phyloP scores from a whole-genome alignment of 2,329 filamentous ascomycete species.

The Phaeosphaeriaceae sp. region DNA sequence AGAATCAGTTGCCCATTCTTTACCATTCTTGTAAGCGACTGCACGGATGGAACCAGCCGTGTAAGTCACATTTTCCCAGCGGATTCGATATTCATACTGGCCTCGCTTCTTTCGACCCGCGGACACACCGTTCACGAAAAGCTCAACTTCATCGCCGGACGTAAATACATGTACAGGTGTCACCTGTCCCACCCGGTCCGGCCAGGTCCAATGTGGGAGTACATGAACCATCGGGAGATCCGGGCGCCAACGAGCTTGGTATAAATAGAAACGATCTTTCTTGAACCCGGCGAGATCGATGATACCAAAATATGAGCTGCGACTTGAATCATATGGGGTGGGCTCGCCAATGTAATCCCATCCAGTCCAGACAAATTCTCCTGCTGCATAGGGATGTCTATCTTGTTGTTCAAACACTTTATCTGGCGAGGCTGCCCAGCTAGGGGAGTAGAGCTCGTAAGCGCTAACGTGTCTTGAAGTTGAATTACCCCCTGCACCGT shows the following conservation, averaged over 20 bases:
- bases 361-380: conserved; percentile 62
- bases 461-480: conserved; percentile 51
- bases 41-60: conserved; percentile 57
- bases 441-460: conserved; percentile 60
- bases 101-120: conserved; percentile 50
- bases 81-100: conserved; percentile 55
- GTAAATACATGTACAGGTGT: conserved; percentile 64
- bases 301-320: conserved; percentile 63
- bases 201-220: conserved; percentile 64
- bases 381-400: conserved; percentile 57
- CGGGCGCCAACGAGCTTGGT: conserved; percentile 61
- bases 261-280: conserved; percentile 63
- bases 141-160: conserved; percentile 60
- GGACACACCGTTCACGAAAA: conserved; percentile 60
- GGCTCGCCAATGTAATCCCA: conserved; percentile 61
- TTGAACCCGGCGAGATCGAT: conserved; percentile 64
- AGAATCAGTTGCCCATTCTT: conserved; percentile 54
- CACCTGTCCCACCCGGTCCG: conserved; percentile 54
- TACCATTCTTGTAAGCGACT: conserved; percentile 56
- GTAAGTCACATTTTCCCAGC: conserved; percentile 61
- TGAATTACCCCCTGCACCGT: conserved; percentile 44
- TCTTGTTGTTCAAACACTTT: conserved; percentile 62
- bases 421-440: conserved; percentile 59
- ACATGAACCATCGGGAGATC: conserved; percentile 59
- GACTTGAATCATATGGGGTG: conserved; percentile 56